Percentiles rank a stretch among this genome's conserved stretches.
Conservation (phyloP, 371 early-diverging fungal genomes). For the Mucor irregularis region DNA sequence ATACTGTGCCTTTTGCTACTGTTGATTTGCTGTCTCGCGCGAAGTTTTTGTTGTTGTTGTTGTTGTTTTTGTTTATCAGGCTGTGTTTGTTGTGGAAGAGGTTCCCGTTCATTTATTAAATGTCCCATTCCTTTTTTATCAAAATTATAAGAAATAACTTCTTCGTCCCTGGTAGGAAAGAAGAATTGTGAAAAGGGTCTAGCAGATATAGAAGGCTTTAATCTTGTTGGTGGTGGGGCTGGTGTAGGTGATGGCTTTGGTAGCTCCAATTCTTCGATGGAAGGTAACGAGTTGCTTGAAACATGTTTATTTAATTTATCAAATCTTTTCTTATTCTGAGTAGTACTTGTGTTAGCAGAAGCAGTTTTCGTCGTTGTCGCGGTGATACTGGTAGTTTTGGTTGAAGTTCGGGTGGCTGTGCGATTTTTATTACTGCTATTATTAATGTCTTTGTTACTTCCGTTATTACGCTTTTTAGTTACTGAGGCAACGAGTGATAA, state of each 20-base stretch:
- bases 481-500: conserved; percentile 15
- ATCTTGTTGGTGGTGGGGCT: not conserved
- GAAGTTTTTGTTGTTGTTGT: conserved; percentile 7
- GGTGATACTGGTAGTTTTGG: not conserved
- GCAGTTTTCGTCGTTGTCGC: no score
- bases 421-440: no score
- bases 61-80: not conserved
- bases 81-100: not conserved
- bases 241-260: not conserved
- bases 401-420: not conserved
- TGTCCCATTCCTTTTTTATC: not conserved
- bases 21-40: no score
- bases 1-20: conserved; percentile 6
- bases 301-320: not conserved
- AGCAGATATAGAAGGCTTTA: conserved; percentile 6
- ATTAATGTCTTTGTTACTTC: not conserved
- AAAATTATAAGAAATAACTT: no score
- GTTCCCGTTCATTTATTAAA: no score
- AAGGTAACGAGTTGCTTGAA: not conserved
- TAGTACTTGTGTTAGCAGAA: no score
- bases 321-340: not conserved
- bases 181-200: conserved; percentile 28
- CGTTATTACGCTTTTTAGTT: conserved; percentile 5
- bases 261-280: no score
- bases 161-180: conserved; percentile 5